Evolutionary conservation across 2,329 filamentous ascomycete species (phyloP).

Genomic region (Byssoonygena ceratinophila): DNA sequence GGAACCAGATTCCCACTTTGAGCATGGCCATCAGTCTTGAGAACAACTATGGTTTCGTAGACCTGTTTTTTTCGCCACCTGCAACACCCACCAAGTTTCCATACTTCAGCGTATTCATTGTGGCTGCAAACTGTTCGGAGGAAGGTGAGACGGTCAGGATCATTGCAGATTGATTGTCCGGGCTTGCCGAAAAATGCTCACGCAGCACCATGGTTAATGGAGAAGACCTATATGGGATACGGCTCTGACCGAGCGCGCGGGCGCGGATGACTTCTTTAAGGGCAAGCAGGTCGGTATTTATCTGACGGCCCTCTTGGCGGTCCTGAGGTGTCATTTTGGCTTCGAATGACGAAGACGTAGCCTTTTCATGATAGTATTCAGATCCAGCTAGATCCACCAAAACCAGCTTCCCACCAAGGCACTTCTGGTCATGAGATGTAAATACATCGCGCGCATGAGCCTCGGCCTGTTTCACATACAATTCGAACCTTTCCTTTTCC

Average conservation of each 20-base stretch:
- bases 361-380: conserved; percentile 33
- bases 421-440: conserved; percentile 18
- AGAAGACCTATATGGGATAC: conserved; percentile 36
- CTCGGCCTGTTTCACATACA: conserved; percentile 29
- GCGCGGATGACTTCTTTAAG: conserved; percentile 41
- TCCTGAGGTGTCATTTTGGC: conserved; percentile 28
- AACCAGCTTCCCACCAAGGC: conserved; percentile 35
- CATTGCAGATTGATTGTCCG: conserved; percentile 26
- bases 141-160: conserved; percentile 35
- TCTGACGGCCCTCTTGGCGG: conserved; percentile 34
- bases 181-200: conserved; percentile 27
- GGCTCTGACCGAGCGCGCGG: conserved; percentile 24
- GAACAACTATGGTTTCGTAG: background rate
- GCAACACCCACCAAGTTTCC: conserved; percentile 32
- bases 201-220: conserved; percentile 38
- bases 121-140: conserved; percentile 30
- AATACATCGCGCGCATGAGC: conserved; percentile 23
- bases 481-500: conserved; percentile 30
- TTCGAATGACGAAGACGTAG: conserved; percentile 12
- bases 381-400: conserved; percentile 41
- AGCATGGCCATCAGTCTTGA: too few species aligned
- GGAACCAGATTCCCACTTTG: too few species aligned
- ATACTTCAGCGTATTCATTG: conserved; percentile 38
- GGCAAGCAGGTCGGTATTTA: conserved; percentile 38
- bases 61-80: conserved; percentile 8